Evolutionary conservation across 2,329 filamentous ascomycete species (phyloP).

Genomic region (Ilyonectria robusta): DNA sequence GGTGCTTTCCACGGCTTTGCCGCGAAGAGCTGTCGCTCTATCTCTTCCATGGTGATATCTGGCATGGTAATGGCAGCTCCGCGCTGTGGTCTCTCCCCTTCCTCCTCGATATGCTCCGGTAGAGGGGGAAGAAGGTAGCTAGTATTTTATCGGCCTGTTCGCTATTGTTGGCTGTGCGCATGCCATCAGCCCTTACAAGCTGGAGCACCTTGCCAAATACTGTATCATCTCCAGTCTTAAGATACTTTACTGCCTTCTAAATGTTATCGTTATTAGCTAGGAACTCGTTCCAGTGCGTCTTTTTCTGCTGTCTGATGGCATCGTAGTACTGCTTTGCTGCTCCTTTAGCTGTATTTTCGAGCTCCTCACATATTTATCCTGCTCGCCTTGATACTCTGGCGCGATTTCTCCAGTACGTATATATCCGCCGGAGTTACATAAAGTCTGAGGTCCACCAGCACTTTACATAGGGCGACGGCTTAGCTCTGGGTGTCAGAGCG

Average conservation of each 20-base stretch:
- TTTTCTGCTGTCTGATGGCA: constrained; percentile 40
- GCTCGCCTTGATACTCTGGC: constrained; percentile 39
- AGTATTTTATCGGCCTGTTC: too few species aligned
- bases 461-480: constrained; percentile 32
- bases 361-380: constrained; percentile 24
- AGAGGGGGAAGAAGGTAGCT: too few species aligned
- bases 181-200: constrained; percentile 37
- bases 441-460: constrained; percentile 50
- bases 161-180: constrained; percentile 24
- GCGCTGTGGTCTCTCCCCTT: too few species aligned
- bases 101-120: too few species aligned
- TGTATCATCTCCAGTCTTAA: constrained; percentile 38
- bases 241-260: constrained; percentile 49
- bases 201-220: constrained; percentile 45
- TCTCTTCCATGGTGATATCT: too few species aligned
- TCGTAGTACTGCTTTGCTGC: constrained; percentile 46
- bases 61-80: too few species aligned
- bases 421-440: constrained; percentile 45
- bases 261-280: constrained; percentile 48
- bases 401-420: constrained; percentile 48
- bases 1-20: too few species aligned
- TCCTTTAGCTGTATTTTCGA: constrained; percentile 41
- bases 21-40: too few species aligned
- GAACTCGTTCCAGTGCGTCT: constrained; percentile 46
- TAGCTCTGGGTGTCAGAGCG: too few species aligned